Base-by-base conservation (phyloP, 2,329 filamentous ascomycete species). In the Westerdykella sp. region DNA sequence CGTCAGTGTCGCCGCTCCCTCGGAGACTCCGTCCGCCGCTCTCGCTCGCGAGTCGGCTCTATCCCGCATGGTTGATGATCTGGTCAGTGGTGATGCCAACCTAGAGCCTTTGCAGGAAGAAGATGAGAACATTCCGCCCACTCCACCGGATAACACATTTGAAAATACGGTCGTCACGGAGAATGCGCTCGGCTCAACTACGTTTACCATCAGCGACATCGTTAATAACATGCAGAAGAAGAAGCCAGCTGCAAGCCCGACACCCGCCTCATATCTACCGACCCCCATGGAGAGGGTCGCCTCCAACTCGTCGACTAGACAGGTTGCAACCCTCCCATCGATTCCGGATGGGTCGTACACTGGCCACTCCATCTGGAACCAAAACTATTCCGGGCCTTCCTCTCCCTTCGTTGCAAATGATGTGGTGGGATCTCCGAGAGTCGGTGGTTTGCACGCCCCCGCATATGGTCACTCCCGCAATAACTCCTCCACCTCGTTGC, bases 1-100 rank as follows among this genome's bases (percentile, higher is more conserved):
- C 32, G 56, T 66, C 39, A 35, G 16, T 35, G 36, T 38, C 3
- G 56, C 57, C 28, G 64, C 63, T 11, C 56, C 53, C 14, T 75
- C 73, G 4, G 73, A 76, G 43, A 71, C 74, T n/a, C 70, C 73
- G 15, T 74, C 73, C 5, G 67, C 69, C 38, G 58, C 56, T 13
- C 37, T 65, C 15, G 60, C 65, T 7, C 67, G 66, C 40, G 74
- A 76, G 44, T 67, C 66, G n/a, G 72, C 73, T 18, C 74, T 79
- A 67, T 71, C 71, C 47, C 71, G 70, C 9, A 80, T 81, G 78
- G 78, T 81, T 12, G 75, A 81, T 50, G 69, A 76, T 45, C 65
- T 81, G 22, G 69, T 81, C 40, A 67, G 66, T 35, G 58, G 59
- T 15, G 67, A 71, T 39, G 68, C 69, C 21, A 63, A 68, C 34